Evolutionary conservation across 1,284 basidiomycete genomes (phyloP).

Genomic region (Polyporus tsugae): DNA sequence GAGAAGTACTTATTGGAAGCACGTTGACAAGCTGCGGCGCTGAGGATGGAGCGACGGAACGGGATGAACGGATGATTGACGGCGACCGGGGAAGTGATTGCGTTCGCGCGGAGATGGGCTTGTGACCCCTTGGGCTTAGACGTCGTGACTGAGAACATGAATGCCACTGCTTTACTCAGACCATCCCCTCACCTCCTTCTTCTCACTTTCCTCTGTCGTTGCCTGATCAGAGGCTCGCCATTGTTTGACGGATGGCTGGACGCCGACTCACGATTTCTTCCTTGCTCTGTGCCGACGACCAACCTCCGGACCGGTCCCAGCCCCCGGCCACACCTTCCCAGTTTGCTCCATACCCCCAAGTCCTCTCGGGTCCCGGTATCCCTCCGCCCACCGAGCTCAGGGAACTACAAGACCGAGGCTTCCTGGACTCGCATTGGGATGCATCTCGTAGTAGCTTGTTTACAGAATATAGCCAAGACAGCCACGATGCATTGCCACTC

Average conservation of each 20-base stretch:
- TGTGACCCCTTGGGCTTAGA: conserved; percentile 10
- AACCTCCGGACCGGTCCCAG: conserved; percentile 27
- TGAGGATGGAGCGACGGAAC: neutral
- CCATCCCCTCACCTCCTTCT: conserved; percentile 2
- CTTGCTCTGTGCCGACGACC: conserved; percentile 65
- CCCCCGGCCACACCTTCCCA: conserved; percentile 25
- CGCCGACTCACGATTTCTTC: conserved; percentile 77
- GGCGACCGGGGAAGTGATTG: conserved; percentile 12
- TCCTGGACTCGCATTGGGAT: conserved; percentile 18
- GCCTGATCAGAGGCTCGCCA: neutral
- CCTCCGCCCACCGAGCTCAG: conserved; percentile 19
- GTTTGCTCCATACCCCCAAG: conserved; percentile 11
- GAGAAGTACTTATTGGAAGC: neutral
- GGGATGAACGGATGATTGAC: conserved; percentile 12
- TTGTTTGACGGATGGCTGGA: conserved; percentile 55
- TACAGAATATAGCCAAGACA: conserved; percentile 25
- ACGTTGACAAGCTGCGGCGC: neutral
- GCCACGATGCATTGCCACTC: conserved; percentile 36
- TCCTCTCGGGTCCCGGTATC: conserved; percentile 15
- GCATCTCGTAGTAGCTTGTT: conserved; percentile 25
- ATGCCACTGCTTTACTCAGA: conserved; percentile 4
- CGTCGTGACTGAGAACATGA: conserved; percentile 2
- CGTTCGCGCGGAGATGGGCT: conserved; percentile 20
- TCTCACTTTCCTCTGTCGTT: conserved; percentile 11
- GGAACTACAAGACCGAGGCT: conserved; percentile 14